Base-by-base conservation (phyloP, 352 stramenopile genomes). In the Thraustochytrium sp. region DNA sequence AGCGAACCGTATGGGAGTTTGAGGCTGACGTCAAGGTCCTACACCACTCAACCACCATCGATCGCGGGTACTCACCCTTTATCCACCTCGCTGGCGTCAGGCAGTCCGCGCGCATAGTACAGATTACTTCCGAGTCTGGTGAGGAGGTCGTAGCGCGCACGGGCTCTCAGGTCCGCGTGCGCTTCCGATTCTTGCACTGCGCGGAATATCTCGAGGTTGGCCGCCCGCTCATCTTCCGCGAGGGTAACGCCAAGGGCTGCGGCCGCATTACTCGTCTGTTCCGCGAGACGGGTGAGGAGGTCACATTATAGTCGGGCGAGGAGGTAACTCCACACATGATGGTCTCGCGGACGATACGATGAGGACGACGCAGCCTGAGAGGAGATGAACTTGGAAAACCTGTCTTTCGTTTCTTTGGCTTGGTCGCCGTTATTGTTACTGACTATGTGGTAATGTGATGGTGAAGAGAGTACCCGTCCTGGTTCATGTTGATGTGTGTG, bases 161-260 rank as follows among this genome's bases (percentile, higher is more conserved):
- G 62, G 94, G 94, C 8, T 92, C 97, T 83, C 90, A 90, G 56
- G 93, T 93, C 64, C 87, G 93, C 26, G 92, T 97, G 51, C 89
- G 90, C 18, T 97, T 97, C 85, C 89, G 89, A 34, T 97, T 97
- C 85, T 90, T 96, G 83, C 92, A 97, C 82, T 90, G 91, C 40
- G 89, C 93, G 3, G 96, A 99, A 88, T 99, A 98, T 87, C 87
- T 99, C 77, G 94, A 97, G 72, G 92, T 95, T 34, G 96, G 96
- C 61, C 97, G 90, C 87, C 89, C 91, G 5, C 98, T 99, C 87
- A 90, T 99, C 42, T 99, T 99, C 82, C 93, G 97, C 63, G 96
- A 99, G 87, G 97, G 96, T 21, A 78, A 55, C 26, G 75, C 75
- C 8, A 84, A 73, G 51, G 75, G 75, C 34, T 84, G 75, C 26